These are phyloP conservation scores for Suhomyces panamericanus DNA, from an alignment of 1,139 yeast species.

Conservation along the genomic window DNA sequence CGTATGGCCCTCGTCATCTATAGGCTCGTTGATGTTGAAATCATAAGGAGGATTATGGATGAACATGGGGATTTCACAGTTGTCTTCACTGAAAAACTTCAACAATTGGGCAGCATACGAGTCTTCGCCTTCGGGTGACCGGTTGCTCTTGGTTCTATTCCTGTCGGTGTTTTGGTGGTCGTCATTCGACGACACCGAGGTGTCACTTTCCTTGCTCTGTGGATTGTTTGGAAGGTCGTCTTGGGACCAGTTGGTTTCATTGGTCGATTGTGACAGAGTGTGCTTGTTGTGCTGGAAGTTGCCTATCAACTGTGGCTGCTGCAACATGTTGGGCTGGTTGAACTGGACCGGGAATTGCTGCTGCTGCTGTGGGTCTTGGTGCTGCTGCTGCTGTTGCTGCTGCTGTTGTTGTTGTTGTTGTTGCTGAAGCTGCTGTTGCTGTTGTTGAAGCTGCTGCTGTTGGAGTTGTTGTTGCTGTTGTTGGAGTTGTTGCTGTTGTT, in stretches of 20 bases:
- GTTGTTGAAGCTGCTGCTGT: constrained; percentile 20
- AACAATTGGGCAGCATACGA: constrained; percentile 58
- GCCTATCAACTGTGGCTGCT: constrained; percentile 24
- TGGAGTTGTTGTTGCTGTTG: constrained; percentile 13
- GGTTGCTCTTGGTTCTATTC: constrained; percentile 5
- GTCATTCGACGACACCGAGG: constrained; percentile 43
- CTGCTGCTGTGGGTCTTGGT: constrained; percentile 16
- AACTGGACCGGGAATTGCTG: constrained; percentile 22
- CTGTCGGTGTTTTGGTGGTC: constrained; percentile 18
- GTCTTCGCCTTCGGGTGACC: constrained; percentile 23
- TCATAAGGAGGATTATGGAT: constrained; percentile 74
- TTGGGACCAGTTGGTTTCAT: constrained; percentile 50
- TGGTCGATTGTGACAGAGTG: constrained; percentile 45
- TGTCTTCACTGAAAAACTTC: constrained; percentile 69
- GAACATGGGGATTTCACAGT: constrained; percentile 70
- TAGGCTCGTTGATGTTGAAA: constrained; percentile 79
- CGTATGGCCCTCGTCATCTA: constrained; percentile 95
- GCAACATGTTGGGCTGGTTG: constrained; percentile 13
- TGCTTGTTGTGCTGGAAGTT: constrained; percentile 31
- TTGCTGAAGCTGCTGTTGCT: constrained; percentile 16
- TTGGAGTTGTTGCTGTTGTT: constrained; percentile 19
- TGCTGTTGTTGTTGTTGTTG: constrained; percentile 13
- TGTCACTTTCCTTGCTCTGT: constrained; percentile 40
- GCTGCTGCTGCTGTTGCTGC: constrained; percentile 20
- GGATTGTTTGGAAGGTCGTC: constrained; percentile 29